These are phyloP conservation scores for Saccharomyces uvarum DNA, from an alignment of 1,139 yeast species.

Conservation along the genomic window DNA sequence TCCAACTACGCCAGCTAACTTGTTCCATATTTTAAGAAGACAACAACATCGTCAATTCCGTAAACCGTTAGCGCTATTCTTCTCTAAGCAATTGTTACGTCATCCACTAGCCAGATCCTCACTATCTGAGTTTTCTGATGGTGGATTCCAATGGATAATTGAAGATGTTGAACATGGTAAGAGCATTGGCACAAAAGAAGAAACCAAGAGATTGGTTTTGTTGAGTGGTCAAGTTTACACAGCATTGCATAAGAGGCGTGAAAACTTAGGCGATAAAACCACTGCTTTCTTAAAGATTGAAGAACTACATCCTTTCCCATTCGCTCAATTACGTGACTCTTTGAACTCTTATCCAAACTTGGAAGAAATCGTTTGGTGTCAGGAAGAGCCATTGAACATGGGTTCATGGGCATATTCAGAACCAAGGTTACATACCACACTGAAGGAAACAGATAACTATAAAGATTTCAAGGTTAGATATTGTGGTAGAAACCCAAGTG, in stretches of 20 bases:
- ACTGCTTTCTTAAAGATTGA: slow-evolving; percentile 88
- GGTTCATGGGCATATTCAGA: slow-evolving; percentile 75
- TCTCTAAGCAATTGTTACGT: slow-evolving; percentile 91
- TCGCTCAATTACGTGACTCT: slow-evolving; percentile 80
- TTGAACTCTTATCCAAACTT: slow-evolving; percentile 72
- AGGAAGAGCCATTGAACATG: slow-evolving; percentile 98
- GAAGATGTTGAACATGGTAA: slow-evolving; percentile 84
- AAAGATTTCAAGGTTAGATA: slow-evolving; percentile 58
- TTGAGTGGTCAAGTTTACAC: slow-evolving; percentile 93
- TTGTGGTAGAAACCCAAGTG: slow-evolving; percentile 97
- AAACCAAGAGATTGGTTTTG: slow-evolving; percentile 78
- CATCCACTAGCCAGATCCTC: slow-evolving; percentile 94
- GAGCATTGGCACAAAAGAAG: slow-evolving; percentile 67
- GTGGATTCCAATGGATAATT: slow-evolving; percentile 91
- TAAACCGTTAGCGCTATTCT: slow-evolving; percentile 83
- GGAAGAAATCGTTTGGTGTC: slow-evolving; percentile 92
- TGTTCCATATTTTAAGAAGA: slow-evolving; percentile 96
- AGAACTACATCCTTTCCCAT: slow-evolving; percentile 99
- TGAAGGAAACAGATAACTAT: slow-evolving; percentile 67
- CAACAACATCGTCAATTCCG: slow-evolving; percentile 99
- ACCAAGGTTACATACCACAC: slow-evolving; percentile 74
- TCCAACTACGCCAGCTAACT: slow-evolving; percentile 95
- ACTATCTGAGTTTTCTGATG: slow-evolving; percentile 78
- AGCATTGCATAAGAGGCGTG: slow-evolving; percentile 84
- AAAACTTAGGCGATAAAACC: slow-evolving; percentile 59